phyloP scores from a whole-genome alignment of 106 monocot species.

The Narthecium ossifragum region DNA sequence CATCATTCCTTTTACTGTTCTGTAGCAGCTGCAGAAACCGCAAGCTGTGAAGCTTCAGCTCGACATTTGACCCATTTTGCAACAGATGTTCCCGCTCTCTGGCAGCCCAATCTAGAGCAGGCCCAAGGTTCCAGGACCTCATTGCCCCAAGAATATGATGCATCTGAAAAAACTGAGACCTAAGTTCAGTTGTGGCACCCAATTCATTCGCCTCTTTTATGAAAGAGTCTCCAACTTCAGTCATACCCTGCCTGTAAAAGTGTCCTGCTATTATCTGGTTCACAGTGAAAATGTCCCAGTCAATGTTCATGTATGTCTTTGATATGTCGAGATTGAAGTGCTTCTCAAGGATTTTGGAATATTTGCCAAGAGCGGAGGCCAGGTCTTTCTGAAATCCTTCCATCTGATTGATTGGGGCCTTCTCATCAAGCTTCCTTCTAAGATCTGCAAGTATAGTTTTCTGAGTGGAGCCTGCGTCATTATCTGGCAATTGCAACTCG shows the following conservation, averaged over 20 bases:
- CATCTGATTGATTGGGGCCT: constrained; percentile 42
- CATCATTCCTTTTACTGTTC: constrained; percentile 47
- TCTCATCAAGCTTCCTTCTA: constrained; percentile 45
- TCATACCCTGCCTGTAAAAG: constrained; percentile 84
- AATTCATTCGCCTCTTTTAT: constrained; percentile 36
- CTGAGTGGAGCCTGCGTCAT: constrained; percentile 13
- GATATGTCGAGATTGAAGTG: constrained; percentile 68
- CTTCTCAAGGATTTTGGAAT: constrained; percentile 62
- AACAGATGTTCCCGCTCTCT: constrained; percentile 34
- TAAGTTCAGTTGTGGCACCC: constrained; percentile 29
- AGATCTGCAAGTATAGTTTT: constrained; percentile 37
- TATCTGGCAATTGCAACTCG: constrained; percentile 36
- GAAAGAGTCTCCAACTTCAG: constrained; percentile 84
- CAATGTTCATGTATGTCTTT: constrained; percentile 59
- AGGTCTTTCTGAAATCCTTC: constrained; percentile 74
- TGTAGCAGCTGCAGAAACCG: constrained; percentile 74
- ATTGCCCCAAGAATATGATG: constrained; percentile 55
- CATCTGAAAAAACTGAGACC: constrained; percentile 61
- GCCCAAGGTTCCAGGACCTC: constrained; percentile 49
- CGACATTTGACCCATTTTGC: constrained; percentile 54
- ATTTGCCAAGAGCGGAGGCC: constrained; percentile 51
- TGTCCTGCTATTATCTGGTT: constrained; percentile 76
- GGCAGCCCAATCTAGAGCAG: constrained; percentile 67
- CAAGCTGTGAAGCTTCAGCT: constrained; percentile 85
- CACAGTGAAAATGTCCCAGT: constrained; percentile 45